A percentile compares a stretch with the other conserved stretches of the same genome.
Conservation (phyloP, 2,329 filamentous ascomycete species). For the Simplicillium aogashimaense region DNA sequence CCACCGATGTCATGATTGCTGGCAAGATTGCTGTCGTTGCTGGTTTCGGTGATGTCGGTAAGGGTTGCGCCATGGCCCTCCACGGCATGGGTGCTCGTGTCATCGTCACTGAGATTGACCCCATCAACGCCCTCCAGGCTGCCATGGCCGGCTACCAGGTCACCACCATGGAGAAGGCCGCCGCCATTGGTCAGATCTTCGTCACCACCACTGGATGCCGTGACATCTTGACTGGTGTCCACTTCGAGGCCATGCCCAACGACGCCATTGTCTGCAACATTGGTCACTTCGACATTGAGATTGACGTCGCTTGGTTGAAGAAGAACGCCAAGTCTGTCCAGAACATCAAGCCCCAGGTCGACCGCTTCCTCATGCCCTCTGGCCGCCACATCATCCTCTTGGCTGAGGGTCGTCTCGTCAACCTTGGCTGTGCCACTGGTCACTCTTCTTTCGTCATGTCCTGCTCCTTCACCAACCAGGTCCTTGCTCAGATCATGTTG, state of each 20-base stretch:
- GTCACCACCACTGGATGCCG: constrained; percentile 98
- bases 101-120: constrained; percentile 92
- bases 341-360: constrained; percentile 99
- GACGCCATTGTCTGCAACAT: constrained; percentile 99
- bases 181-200: constrained; percentile 85
- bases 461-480: constrained; percentile 99
- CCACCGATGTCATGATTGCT: constrained; percentile 99
- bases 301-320: constrained; percentile 99
- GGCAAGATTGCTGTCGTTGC: constrained; percentile 97
- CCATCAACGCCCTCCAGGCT: constrained; percentile 99
- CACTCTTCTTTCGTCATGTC: constrained; percentile 99
- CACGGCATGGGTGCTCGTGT: constrained; percentile 96
- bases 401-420: constrained; percentile 96
- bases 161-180: constrained; percentile 95
- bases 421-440: constrained; percentile 96
- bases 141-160: constrained; percentile 97
- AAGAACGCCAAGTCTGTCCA: constrained; percentile 84
- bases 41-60: constrained; percentile 97
- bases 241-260: constrained; percentile 95
- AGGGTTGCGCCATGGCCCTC: constrained; percentile 94
- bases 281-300: constrained; percentile 99
- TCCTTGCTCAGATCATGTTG: constrained; percentile 97
- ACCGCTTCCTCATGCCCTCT: constrained; percentile 90
- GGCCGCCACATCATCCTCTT: constrained; percentile 97
- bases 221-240: constrained; percentile 84